Evolutionary conservation across 2,329 filamentous ascomycete genomes (phyloP).

Genomic region (Botrytis hyacinthi): DNA sequence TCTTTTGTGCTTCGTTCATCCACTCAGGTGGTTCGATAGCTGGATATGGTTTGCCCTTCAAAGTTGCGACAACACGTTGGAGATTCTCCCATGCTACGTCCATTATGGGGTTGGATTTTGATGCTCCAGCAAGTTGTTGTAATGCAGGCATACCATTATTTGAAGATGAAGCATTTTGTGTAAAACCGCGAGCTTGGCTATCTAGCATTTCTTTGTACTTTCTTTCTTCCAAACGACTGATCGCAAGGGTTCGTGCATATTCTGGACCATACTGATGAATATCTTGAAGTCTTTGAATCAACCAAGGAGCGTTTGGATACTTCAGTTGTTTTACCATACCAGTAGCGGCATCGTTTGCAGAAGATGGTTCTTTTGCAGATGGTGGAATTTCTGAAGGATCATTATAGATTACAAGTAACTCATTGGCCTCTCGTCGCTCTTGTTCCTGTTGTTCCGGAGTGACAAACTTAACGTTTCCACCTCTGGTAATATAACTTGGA

Average conservation of each 20-base stretch:
- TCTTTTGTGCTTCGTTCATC: conserved; percentile 48
- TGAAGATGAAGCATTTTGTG: conserved; percentile 18
- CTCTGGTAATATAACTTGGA: conserved; percentile 52
- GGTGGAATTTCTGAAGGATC: conserved; percentile 39
- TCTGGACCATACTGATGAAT: conserved; percentile 36
- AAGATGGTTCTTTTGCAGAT: conserved; percentile 37
- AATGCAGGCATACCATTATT: conserved; percentile 24
- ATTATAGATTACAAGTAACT: conserved; percentile 52
- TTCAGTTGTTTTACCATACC: conserved; percentile 28
- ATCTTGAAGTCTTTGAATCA: conserved; percentile 35
- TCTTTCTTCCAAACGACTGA: conserved; percentile 22
- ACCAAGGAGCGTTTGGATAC: conserved; percentile 32
- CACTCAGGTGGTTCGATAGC: conserved; percentile 53
- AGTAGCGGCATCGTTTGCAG: conserved; percentile 20
- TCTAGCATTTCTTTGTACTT: conserved; percentile 26
- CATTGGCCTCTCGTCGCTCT: conserved; percentile 55
- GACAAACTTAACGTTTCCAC: conserved; percentile 50
- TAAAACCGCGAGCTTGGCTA: conserved; percentile 15
- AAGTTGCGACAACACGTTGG: conserved; percentile 36
- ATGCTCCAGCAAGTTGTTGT: conserved; percentile 26
- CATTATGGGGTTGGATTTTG: conserved; percentile 21
- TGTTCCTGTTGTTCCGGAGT: conserved; percentile 58
- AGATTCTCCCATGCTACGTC: conserved; percentile 31
- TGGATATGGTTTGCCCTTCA: conserved; percentile 50
- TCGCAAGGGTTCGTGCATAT: conserved; percentile 28